Conservation (phyloP, 129 eudicot species). For the Dittrichia graveolens region DNA sequence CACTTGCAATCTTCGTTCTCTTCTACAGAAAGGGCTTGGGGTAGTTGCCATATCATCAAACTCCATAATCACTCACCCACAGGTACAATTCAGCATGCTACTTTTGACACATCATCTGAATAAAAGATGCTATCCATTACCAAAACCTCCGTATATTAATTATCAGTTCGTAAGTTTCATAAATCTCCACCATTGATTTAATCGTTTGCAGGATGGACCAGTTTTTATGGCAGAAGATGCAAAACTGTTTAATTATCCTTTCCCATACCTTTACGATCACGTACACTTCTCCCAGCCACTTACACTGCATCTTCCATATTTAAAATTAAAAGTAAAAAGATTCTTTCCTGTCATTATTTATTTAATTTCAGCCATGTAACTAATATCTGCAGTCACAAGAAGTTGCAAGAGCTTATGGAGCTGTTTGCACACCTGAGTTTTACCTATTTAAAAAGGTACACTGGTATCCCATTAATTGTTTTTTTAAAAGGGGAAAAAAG, state of each 20-base stretch:
- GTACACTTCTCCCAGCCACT: conserved; percentile 33
- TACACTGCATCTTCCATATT: not conserved
- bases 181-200: conserved; percentile 33
- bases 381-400: conserved; percentile 73
- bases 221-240: conserved; percentile 94
- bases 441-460: conserved; percentile 87
- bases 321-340: too few species aligned
- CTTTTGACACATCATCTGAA: conserved; percentile 7
- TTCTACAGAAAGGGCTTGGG: conserved; percentile 93
- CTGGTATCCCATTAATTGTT: not conserved
- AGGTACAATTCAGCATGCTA: conserved; percentile 56
- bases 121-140: too few species aligned
- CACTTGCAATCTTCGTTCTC: conserved; percentile 12
- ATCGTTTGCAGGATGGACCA: conserved; percentile 94
- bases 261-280: conserved; percentile 96
- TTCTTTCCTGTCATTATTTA: not conserved
- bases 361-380: not conserved
- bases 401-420: conserved; percentile 93
- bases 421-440: conserved; percentile 97
- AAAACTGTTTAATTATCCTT: conserved; percentile 59
- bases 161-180: not conserved
- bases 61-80: conserved; percentile 81
- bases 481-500: too few species aligned
- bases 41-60: conserved; percentile 97
- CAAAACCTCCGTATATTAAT: conserved; percentile 1